Conservation (phyloP, 139 green algal species). For the Tetradesmus lagerheimii region DNA sequence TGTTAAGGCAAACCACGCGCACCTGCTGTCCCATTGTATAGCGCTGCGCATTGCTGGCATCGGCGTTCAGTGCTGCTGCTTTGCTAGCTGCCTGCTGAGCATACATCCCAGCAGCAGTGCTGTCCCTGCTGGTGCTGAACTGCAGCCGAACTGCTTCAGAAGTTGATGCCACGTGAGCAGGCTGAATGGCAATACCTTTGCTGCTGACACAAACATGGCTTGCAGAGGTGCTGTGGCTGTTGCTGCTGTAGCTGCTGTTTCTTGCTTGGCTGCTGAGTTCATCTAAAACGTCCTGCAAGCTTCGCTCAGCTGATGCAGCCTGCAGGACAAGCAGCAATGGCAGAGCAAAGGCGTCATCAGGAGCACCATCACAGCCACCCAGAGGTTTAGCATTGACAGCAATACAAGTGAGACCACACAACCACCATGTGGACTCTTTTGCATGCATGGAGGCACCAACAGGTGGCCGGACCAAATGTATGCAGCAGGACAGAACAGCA, state of each 20-base stretch:
- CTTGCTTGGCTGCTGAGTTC: constrained; percentile 41
- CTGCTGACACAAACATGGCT: constrained; percentile 42
- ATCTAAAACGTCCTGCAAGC: constrained; percentile 45
- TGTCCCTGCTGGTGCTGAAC: constrained; percentile 43
- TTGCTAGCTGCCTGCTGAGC: constrained; percentile 53
- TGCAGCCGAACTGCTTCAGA: constrained; percentile 4
- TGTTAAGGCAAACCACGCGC: neutral
- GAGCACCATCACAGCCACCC: too few species aligned
- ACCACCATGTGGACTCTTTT: too few species aligned
- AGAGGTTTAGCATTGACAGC: too few species aligned
- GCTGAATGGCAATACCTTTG: constrained; percentile 43
- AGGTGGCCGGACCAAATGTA: too few species aligned
- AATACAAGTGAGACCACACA: too few species aligned
- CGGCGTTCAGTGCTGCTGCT: constrained; percentile 76
- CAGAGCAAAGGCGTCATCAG: too few species aligned
- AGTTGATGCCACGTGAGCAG: constrained; percentile 35
- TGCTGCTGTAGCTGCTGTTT: constrained; percentile 36
- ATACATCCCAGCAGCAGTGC: neutral
- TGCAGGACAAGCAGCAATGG: neutral
- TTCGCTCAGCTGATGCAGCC: neutral
- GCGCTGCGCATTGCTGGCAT: constrained; percentile 52
- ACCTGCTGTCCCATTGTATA: constrained; percentile 22
- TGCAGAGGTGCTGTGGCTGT: constrained; percentile 7
- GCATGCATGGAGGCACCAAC: too few species aligned
- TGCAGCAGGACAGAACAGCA: neutral